Evolutionary conservation across 2,329 filamentous ascomycete genomes (phyloP).

Genomic region (Incumbomyces lentus): DNA sequence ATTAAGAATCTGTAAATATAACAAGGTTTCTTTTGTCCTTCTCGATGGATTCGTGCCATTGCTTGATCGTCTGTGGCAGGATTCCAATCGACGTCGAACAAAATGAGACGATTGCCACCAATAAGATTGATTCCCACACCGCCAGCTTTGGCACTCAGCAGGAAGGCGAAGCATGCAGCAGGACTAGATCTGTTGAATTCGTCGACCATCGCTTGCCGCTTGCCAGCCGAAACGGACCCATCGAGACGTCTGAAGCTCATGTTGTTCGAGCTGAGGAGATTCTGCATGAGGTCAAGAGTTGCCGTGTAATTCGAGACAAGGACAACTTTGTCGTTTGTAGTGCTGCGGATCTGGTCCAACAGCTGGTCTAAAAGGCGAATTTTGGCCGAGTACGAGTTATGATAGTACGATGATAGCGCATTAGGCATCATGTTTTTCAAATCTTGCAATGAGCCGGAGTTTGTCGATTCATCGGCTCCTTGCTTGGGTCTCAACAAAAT

Average conservation of each 20-base stretch:
- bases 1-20: conserved; percentile 61
- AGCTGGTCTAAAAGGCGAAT: conserved; percentile 57
- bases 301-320: conserved; percentile 68
- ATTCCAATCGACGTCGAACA: conserved; percentile 70
- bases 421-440: conserved; percentile 46
- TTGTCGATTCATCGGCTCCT: conserved; percentile 37
- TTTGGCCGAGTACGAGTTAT: conserved; percentile 53
- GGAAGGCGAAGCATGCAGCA: conserved; percentile 53
- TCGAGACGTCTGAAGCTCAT: conserved; percentile 59
- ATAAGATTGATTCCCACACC: conserved; percentile 61
- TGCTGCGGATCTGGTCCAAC: conserved; percentile 49
- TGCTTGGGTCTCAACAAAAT: conserved; percentile 46
- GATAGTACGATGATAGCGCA: conserved; percentile 43
- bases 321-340: conserved; percentile 59
- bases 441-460: conserved; percentile 35
- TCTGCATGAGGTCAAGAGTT: conserved; percentile 57
- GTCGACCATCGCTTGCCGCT: conserved; percentile 59
- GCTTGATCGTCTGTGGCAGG: conserved; percentile 63
- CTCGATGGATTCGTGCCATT: conserved; percentile 64
- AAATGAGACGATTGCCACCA: conserved; percentile 57
- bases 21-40: conserved; percentile 58
- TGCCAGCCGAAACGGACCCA: conserved; percentile 52
- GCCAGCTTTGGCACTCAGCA: conserved; percentile 63
- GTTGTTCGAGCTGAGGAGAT: conserved; percentile 49
- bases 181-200: conserved; percentile 54